phyloP scores from a whole-genome alignment of 2,329 filamentous ascomycete genomes.

The Botrytis deweyae region DNA sequence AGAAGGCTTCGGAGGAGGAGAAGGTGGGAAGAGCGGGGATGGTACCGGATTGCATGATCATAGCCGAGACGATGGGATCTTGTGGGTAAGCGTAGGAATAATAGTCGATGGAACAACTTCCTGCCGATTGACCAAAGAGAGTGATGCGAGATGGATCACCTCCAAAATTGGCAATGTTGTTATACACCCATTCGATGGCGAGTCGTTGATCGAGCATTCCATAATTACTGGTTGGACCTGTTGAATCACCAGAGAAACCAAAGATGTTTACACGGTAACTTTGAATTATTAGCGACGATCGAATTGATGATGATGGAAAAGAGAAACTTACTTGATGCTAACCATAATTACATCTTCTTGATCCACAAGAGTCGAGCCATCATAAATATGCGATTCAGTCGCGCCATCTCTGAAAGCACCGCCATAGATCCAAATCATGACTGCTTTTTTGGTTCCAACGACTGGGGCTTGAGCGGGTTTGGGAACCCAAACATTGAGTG shows the following conservation, averaged over 20 bases:
- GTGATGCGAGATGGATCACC: constrained; percentile 43
- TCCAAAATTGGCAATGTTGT: constrained; percentile 51
- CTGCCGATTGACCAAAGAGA: constrained; percentile 45
- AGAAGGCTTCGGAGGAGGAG: constrained; percentile 24
- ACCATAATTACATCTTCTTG: constrained; percentile 48
- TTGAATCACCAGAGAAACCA: constrained; percentile 60
- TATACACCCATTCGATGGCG: constrained; percentile 58
- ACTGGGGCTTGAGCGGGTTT: constrained; percentile 28
- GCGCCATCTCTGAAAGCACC: constrained; percentile 45
- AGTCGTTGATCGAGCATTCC: constrained; percentile 60
- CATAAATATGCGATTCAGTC: constrained; percentile 44
- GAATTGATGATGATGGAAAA: neutral
- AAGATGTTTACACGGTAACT: constrained; percentile 62
- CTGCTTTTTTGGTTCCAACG: constrained; percentile 42
- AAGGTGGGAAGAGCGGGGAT: constrained; percentile 31
- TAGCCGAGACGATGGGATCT: constrained; percentile 29
- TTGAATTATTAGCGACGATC: constrained; percentile 25
- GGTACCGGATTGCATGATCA: constrained; percentile 33
- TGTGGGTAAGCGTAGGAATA: constrained; percentile 19
- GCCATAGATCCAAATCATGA: constrained; percentile 48
- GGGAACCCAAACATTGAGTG: constrained; percentile 43
- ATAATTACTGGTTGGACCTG: constrained; percentile 42
- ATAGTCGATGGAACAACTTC: constrained; percentile 32
- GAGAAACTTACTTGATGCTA: constrained; percentile 45
- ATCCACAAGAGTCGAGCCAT: constrained; percentile 45